Conservation (phyloP, 768 basidiomycete species). For the Lactarius psammicola region DNA sequence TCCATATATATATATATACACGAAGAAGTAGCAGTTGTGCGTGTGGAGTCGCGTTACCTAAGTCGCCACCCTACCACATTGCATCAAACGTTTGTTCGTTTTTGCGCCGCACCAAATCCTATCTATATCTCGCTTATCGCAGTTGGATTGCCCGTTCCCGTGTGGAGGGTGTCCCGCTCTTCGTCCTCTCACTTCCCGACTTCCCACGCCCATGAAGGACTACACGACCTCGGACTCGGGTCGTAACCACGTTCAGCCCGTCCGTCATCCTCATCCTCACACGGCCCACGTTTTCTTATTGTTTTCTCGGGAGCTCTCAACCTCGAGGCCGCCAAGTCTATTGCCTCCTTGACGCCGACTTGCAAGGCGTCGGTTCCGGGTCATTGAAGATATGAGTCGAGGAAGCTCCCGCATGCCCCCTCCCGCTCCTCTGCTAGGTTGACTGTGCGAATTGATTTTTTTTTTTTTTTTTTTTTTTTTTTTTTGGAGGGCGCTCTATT, state of each 20-base stretch:
- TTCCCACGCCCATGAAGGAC: not conserved
- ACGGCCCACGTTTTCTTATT: constrained; percentile 2
- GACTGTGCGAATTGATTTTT: not conserved
- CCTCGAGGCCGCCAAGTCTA: not conserved
- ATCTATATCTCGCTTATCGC: not conserved
- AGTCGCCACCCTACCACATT: not conserved
- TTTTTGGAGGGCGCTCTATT: too few relatives aligned
- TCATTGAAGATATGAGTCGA: not conserved
- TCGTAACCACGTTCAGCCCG: not conserved
- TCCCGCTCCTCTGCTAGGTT: not conserved
- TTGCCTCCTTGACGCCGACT: not conserved
- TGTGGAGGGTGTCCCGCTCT: not conserved
- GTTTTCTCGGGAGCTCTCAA: not conserved
- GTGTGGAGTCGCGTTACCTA: not conserved
- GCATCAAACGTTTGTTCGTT: not conserved
- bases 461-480: too few relatives aligned
- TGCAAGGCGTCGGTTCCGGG: not conserved
- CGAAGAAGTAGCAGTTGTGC: not conserved
- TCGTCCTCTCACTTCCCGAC: not conserved
- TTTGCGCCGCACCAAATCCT: not conserved
- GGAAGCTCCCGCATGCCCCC: too few relatives aligned
- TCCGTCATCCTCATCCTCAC: not conserved
- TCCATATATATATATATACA: too few relatives aligned
- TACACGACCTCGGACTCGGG: not conserved
- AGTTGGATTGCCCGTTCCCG: not conserved